Percentiles rank a stretch among this genome's conserved stretches.
These are phyloP conservation scores for Metarhizium robertsii DNA, from an alignment of 2,329 filamentous ascomycete genomes.

Conservation along the genomic window DNA sequence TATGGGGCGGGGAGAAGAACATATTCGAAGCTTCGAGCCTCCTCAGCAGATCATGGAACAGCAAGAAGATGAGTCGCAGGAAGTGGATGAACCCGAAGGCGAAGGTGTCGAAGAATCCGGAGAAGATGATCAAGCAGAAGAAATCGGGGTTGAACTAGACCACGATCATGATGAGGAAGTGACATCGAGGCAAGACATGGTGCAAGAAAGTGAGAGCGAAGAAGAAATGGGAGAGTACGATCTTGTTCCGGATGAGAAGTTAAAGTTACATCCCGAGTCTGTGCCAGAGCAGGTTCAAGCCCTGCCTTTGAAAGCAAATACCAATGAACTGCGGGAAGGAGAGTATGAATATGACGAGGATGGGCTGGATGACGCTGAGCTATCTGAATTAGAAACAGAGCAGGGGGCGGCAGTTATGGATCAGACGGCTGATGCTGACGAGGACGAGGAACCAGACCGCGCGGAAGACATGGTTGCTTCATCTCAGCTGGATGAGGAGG, in stretches of 20 bases:
- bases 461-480: background rate
- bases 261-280: background rate
- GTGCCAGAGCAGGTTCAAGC: background rate
- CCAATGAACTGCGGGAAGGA: conserved; percentile 3
- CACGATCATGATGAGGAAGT: background rate
- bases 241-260: background rate
- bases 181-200: background rate
- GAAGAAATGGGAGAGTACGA: conserved; percentile 5
- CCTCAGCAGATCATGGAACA: background rate
- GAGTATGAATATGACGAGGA: conserved; percentile 6
- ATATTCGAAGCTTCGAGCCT: background rate
- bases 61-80: background rate
- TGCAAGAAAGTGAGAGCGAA: conserved; percentile 3
- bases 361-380: background rate
- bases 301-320: background rate
- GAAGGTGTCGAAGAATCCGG: background rate
- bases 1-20: background rate
- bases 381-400: background rate
- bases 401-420: background rate
- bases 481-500: background rate
- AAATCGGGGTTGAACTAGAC: background rate
- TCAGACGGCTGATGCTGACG: background rate
- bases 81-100: background rate
- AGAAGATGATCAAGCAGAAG: background rate
- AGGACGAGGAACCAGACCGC: background rate